Evolutionary conservation across 78 protist species (phyloP).

Genomic region (Planoprotostelium fungivorum): DNA sequence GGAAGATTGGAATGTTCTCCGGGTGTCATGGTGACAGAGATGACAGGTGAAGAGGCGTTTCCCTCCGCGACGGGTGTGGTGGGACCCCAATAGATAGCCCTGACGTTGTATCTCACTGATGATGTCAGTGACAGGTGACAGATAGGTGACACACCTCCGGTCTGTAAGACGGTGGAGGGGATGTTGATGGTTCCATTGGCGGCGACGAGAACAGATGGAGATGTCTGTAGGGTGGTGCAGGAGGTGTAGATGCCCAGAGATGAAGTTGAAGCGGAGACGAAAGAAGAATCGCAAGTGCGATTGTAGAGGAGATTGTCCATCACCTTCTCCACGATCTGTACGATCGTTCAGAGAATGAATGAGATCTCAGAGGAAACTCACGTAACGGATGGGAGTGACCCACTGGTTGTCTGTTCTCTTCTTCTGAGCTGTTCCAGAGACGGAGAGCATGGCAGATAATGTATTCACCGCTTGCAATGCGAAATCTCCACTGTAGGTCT

Average conservation of each 20-base stretch:
- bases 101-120: background rate
- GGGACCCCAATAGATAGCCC: background rate
- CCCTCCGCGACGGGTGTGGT: background rate
- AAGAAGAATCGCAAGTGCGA: background rate
- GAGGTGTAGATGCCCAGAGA: background rate
- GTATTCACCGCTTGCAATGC: too few relatives aligned
- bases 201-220: background rate
- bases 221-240: background rate
- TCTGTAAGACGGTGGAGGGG: background rate
- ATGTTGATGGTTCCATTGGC: background rate
- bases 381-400: too few relatives aligned
- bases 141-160: background rate
- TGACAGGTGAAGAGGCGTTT: background rate
- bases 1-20: background rate
- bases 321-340: background rate
- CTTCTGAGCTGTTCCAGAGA: too few relatives aligned
- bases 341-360: too few relatives aligned
- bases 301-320: background rate
- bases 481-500: too few relatives aligned
- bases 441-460: too few relatives aligned
- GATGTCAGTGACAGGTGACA: background rate
- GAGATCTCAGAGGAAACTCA: too few relatives aligned
- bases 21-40: background rate
- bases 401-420: too few relatives aligned
- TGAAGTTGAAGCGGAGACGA: background rate